phyloP scores from a whole-genome alignment of 768 basidiomycete species.

The Termitomyces sp. region DNA sequence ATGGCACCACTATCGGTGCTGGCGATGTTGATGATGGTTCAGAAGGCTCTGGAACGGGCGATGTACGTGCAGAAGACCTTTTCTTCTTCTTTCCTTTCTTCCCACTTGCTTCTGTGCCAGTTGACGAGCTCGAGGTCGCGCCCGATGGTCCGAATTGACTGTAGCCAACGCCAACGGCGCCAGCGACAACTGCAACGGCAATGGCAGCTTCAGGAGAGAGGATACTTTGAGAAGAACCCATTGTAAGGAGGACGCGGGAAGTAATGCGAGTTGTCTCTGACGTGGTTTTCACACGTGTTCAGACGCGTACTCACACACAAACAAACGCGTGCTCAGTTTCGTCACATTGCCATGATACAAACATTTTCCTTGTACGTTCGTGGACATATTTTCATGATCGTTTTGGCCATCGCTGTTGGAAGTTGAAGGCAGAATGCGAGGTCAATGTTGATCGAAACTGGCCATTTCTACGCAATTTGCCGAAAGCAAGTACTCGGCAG shows the following conservation, averaged over 20 bases:
- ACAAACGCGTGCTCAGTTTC: constrained; percentile 17
- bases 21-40: constrained; percentile 3
- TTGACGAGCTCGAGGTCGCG: background rate
- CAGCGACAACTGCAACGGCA: constrained; percentile 35
- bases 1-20: constrained; percentile 23
- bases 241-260: constrained; percentile 15
- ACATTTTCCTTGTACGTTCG: too few relatives aligned
- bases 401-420: too few relatives aligned
- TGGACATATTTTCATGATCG: too few relatives aligned
- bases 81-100: constrained; percentile 25
- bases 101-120: background rate
- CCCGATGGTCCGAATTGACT: constrained; percentile 21
- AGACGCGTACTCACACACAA: constrained; percentile 21
- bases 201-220: constrained; percentile 36
- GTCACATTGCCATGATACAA: background rate
- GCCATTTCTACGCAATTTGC: too few relatives aligned
- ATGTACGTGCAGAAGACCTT: background rate
- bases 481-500: too few relatives aligned
- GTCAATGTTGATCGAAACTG: too few relatives aligned
- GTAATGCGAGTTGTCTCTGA: constrained; percentile 8
- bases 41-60: background rate
- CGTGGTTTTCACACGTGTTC: constrained; percentile 25
- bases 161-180: constrained; percentile 40
- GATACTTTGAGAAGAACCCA: constrained; percentile 47
- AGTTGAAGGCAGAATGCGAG: too few relatives aligned